These are phyloP conservation scores for Fragaria ananassa DNA, from an alignment of 306 rosid species.

Conservation along the genomic window DNA sequence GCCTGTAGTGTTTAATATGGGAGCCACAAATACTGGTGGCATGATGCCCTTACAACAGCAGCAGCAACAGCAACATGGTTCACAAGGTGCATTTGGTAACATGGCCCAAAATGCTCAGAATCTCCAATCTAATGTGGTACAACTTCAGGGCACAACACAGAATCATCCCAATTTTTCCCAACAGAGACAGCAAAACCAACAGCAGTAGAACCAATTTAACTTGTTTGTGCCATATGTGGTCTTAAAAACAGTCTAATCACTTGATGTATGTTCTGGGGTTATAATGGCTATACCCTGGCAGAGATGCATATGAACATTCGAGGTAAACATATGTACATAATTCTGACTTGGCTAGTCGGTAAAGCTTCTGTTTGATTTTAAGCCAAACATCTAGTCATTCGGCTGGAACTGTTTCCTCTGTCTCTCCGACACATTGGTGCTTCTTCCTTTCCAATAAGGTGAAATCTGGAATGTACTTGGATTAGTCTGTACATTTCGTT, in stretches of 20 bases:
- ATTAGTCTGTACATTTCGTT: too few relatives aligned
- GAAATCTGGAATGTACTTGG: too few relatives aligned
- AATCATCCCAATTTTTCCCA: slow-evolving; percentile 76
- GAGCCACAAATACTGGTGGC: slow-evolving; percentile 63
- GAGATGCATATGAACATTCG: neutral
- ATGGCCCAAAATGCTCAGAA: slow-evolving; percentile 69
- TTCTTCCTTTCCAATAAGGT: neutral
- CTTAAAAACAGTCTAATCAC: neutral
- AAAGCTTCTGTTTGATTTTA: neutral
- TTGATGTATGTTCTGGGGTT: neutral
- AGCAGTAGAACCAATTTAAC: slow-evolving; percentile 34
- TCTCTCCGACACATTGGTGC: neutral
- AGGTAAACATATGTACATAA: neutral
- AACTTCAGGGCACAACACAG: slow-evolving; percentile 66
- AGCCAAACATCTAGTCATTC: neutral
- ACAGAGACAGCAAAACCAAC: slow-evolving; percentile 89
- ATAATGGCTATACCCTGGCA: neutral
- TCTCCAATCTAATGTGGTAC: slow-evolving; percentile 71
- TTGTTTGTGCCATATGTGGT: neutral
- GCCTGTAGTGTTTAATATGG: slow-evolving; percentile 79
- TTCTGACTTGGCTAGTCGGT: neutral
- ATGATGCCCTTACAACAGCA: slow-evolving; percentile 71
- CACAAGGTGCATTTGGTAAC: slow-evolving; percentile 75
- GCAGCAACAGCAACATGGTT: slow-evolving; percentile 55
- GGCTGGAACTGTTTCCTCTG: neutral